phyloP scores from a whole-genome alignment of 108 stramenopile species.

The Skeletonema marinoi region DNA sequence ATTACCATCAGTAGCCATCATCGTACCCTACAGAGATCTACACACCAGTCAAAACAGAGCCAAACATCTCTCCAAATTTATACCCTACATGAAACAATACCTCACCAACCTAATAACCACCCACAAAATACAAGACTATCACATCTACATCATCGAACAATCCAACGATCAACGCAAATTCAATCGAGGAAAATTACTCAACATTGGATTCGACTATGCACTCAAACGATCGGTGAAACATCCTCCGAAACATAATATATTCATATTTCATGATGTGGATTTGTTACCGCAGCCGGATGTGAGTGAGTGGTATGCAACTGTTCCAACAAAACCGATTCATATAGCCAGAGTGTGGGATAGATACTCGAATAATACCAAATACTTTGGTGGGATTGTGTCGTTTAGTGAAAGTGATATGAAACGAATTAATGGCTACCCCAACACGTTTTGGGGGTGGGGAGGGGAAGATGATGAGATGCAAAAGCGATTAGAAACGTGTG shows the following conservation, averaged over 20 bases:
- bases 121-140: slow-evolving; percentile 70
- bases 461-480: slow-evolving; percentile 99
- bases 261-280: slow-evolving; percentile 99
- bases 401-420: slow-evolving; percentile 86
- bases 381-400: slow-evolving; percentile 96
- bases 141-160: slow-evolving; percentile 97
- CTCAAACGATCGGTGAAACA: slow-evolving; percentile 49
- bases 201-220: slow-evolving; percentile 96
- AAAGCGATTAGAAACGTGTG: slow-evolving; percentile 72
- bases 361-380: slow-evolving; percentile 96
- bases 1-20: slow-evolving; percentile 79
- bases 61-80: slow-evolving; percentile 83
- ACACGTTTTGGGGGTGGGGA: slow-evolving; percentile 99
- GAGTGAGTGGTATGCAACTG: slow-evolving; percentile 76
- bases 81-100: slow-evolving; percentile 93
- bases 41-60: slow-evolving; percentile 91
- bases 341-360: slow-evolving; percentile 97
- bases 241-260: slow-evolving; percentile 69
- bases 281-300: slow-evolving; percentile 86
- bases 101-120: slow-evolving; percentile 43
- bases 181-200: slow-evolving; percentile 99
- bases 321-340: slow-evolving; percentile 89
- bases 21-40: slow-evolving; percentile 96
- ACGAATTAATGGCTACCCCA: slow-evolving; percentile 96
- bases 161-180: slow-evolving; percentile 95